Base-by-base conservation (phyloP, 2,329 filamentous ascomycete species). In the Penicillium hordei region DNA sequence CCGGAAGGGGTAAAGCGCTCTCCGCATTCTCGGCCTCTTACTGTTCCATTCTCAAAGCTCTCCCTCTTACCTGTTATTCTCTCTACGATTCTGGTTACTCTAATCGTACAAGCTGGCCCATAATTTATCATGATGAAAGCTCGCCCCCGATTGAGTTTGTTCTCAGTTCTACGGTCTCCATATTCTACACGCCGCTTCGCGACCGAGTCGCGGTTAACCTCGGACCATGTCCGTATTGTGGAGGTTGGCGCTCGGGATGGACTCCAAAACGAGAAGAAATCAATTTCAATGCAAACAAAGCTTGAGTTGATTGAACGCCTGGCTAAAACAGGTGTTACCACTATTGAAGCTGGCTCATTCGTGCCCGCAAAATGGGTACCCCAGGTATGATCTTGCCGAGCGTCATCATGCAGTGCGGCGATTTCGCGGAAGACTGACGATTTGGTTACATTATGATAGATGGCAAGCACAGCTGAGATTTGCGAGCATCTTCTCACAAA, bases 401-500 rank as follows among this genome's bases (percentile, higher is more conserved):
- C 21, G 33, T 19, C 45, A 21, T 49, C n/a, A 44, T 44, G 23
- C 15, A 45, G 27, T 23, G 25, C 23, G 21, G 31, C 38, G 21
- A 19, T 44, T n/a, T 19, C 39, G 3, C 19, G 1, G 29, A 27
- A 57, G 31, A 34, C 25, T 55, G 39, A 50, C 27, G 6, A 9
- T n/a, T 21, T 23, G 13, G 13, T 12, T 25, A 25, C 21, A 12
- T 34, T 7, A 25, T 23, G 3, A 25, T 58, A 87, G 84, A 88
- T 88, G 85, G 85, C 83, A 15, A 86, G 84, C 58, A 87, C 85
- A 9, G 79, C 83, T 44, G 79, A 86, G 57, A 85, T 88, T 23
- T 80, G 87, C 33, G 76, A 84, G 54, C 76, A 81, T 46, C 72
- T 86, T 33, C 74, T 86, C 52, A 70, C 75, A 50, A 72, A 73